These are phyloP conservation scores for Areca catechu DNA, from an alignment of 176 grass and related monocot species.

Conservation along the genomic window DNA sequence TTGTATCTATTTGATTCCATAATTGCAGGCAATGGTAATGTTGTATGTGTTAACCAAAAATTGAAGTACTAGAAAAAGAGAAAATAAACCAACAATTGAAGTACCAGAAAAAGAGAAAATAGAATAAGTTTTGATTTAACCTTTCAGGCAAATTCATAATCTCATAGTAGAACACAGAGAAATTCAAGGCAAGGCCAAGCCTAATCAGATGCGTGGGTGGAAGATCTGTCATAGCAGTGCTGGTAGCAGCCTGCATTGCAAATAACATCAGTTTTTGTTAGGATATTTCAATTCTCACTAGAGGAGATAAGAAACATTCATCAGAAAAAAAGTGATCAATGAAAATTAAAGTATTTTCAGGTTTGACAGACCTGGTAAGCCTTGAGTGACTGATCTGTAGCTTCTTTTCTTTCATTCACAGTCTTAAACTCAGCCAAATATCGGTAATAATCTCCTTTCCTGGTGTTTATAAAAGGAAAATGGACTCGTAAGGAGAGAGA, in stretches of 20 bases:
- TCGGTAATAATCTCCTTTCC: conserved; percentile 91
- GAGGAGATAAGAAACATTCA: background rate
- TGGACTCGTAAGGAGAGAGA: background rate
- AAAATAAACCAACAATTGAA: background rate
- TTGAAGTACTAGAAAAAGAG: too few species aligned
- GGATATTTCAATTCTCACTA: background rate
- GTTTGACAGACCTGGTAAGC: conserved; percentile 55
- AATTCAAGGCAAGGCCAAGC: conserved; percentile 72
- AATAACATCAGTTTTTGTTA: background rate
- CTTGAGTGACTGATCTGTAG: conserved; percentile 66
- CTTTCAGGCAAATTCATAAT: conserved; percentile 59
- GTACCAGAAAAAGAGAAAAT: too few species aligned
- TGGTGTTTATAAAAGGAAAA: conserved; percentile 13
- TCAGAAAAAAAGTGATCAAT: background rate
- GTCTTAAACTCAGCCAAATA: conserved; percentile 81
- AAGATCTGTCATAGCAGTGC: conserved; percentile 10
- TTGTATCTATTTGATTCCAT: too few species aligned
- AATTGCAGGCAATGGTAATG: too few species aligned
- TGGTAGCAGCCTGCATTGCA: conserved; percentile 13
- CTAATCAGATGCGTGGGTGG: conserved; percentile 47
- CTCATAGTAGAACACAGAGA: conserved; percentile 85
- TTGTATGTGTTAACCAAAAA: background rate
- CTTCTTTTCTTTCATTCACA: conserved; percentile 67
- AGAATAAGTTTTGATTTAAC: conserved; percentile 14
- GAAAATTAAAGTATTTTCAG: background rate